A percentile compares a stretch with the other conserved stretches of the same genome.
Evolutionary conservation across 352 stramenopile species (phyloP).

Genomic region (Phytophthora sansomeana): DNA sequence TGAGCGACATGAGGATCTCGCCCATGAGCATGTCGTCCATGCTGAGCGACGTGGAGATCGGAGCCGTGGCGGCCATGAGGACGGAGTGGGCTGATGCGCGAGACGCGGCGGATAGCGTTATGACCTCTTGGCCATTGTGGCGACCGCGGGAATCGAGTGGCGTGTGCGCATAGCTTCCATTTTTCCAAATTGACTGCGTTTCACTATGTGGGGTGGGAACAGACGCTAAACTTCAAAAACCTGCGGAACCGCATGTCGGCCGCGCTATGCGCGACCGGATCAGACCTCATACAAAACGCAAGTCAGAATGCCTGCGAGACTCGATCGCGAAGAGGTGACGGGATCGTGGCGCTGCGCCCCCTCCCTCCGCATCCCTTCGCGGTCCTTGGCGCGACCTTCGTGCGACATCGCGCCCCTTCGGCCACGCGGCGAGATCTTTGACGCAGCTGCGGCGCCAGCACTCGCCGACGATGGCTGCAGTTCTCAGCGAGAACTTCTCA

Average conservation of each 20-base stretch:
- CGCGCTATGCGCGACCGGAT: conserved; percentile 6
- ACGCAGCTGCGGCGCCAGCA: conserved; percentile 29
- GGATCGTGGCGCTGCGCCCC: conserved; percentile 14
- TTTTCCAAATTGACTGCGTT: conserved; percentile 35
- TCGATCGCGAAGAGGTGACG: conserved; percentile 29
- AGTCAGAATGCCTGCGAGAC: conserved; percentile 15
- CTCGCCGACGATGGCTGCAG: not conserved
- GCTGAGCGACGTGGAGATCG: conserved; percentile 35
- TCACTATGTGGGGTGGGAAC: conserved; percentile 30
- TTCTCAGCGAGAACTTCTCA: too few species aligned
- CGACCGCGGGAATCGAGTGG: conserved; percentile 31
- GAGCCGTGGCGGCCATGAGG: conserved; percentile 19
- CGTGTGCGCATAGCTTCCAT: conserved; percentile 33
- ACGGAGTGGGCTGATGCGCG: not conserved
- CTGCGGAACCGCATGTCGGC: conserved; percentile 14
- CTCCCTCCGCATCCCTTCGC: conserved; percentile 44
- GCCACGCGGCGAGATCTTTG: conserved; percentile 37
- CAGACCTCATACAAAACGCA: conserved; percentile 20
- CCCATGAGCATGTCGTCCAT: conserved; percentile 76
- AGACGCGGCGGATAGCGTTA: conserved; percentile 35
- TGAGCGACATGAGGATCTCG: conserved; percentile 85
- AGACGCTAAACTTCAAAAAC: conserved; percentile 46
- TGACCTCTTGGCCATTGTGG: conserved; percentile 34
- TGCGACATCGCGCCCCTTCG: conserved; percentile 31
- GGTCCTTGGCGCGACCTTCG: conserved; percentile 35